Evolutionary conservation across 2,329 filamentous ascomycete species (phyloP), one percentile per base, ranked within the genome.

Genomic region (Scytalidium lignicola): DNA sequence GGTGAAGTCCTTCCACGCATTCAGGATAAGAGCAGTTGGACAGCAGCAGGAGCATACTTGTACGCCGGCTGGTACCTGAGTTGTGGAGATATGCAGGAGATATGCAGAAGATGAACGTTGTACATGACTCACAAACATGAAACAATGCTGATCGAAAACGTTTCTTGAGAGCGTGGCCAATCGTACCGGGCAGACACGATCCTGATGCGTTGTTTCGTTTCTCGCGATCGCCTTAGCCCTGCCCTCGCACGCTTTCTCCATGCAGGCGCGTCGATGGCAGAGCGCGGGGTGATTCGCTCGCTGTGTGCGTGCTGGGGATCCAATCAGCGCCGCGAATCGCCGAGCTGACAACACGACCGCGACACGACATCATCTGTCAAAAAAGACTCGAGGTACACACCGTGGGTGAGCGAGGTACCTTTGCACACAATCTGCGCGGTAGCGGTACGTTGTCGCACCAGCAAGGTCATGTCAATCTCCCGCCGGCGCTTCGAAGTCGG

Each of bases 351-450:
- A 62, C 59, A 60, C 60, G 61, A 62, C 48, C 50, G 49, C 58
- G 49, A 58, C 59, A 59, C 59, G 60, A 52, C 60, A 48, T 55
- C 59, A 54, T 54, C 59, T 43, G 51, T 32, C 32, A 37, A n/a
- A n/a, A n/a, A n/a, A 23, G 21, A 28, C 9, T 17, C 42, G 21
- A 23, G 42, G 41, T 23, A 42, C 21, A 26, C n/a, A n/a, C n/a
- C 39, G n/a, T 17, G 39, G n/a, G 6, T 21, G 41, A 42, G 7
- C 9, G 10, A 42, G 18, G 41, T 28, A 44, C 10, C n/a, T 26
- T 26, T 20, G 17, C 21, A 26, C 21, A 15, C n/a, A 17, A n/a
- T 37, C 32, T 37, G 32, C 6, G 32, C 32, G 32, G 32, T 13
- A 4, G 23, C 32, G 32, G 32, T 37, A 37, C 32, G 7, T 37